These are phyloP conservation scores for Nemania sp. DNA, from an alignment of 2,329 filamentous ascomycete species.

Conservation along the genomic window DNA sequence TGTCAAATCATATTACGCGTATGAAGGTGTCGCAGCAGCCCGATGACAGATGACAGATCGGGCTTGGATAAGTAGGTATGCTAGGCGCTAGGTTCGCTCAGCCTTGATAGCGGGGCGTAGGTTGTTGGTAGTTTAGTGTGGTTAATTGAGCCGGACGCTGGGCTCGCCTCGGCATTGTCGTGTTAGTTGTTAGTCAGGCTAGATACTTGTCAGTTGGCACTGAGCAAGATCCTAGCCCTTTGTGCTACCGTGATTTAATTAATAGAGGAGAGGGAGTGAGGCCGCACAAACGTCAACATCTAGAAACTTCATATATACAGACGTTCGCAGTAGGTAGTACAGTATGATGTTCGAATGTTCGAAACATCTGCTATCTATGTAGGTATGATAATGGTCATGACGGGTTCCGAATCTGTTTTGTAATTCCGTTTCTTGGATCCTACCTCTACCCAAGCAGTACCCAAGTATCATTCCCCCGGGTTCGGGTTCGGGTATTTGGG, in stretches of 20 bases:
- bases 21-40: conserved; percentile 25
- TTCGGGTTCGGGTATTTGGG: not conserved
- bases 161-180: not conserved
- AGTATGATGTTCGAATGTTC: conserved; percentile 13
- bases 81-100: conserved; percentile 24
- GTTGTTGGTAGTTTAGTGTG: not conserved
- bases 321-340: not conserved
- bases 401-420: conserved; percentile 26
- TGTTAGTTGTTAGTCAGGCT: not conserved
- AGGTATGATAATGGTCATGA: not conserved
- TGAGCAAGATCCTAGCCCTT: too few species aligned
- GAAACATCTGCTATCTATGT: not conserved
- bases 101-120: conserved; percentile 37
- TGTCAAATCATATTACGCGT: conserved; percentile 15
- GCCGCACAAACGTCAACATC: not conserved
- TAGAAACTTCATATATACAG: too few species aligned
- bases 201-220: too few species aligned
- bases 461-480: too few species aligned
- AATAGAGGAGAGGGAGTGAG: too few species aligned
- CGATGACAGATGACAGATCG: conserved; percentile 25
- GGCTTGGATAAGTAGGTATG: not conserved
- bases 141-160: not conserved
- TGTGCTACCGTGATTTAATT: too few species aligned
- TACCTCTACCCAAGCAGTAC: too few species aligned
- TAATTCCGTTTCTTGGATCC: conserved; percentile 15